A percentile compares a stretch with the other conserved stretches of the same genome.
Evolutionary conservation across 768 basidiomycete species (phyloP).

Genomic region (Lyophyllum semitale): DNA sequence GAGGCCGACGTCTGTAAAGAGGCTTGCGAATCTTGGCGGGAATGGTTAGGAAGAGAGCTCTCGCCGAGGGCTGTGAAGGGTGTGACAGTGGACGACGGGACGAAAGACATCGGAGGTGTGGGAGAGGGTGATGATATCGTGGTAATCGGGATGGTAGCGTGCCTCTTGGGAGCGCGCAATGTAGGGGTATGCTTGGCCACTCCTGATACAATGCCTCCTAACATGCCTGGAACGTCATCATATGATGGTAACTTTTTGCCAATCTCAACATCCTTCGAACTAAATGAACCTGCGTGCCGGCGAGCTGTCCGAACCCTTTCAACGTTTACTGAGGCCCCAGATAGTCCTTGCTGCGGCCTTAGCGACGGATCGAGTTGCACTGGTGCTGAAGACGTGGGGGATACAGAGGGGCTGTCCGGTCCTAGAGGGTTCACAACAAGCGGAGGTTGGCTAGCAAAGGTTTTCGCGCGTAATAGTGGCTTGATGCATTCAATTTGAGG

Average conservation of each 20-base stretch:
- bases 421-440: background rate
- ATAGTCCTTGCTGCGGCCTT: slow-evolving; percentile 13
- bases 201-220: slow-evolving; percentile 38
- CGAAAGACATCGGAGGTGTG: slow-evolving; percentile 43
- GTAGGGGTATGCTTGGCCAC: slow-evolving; percentile 36
- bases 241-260: slow-evolving; percentile 80
- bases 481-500: slow-evolving; percentile 72
- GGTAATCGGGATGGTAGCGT: slow-evolving; percentile 38
- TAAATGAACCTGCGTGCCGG: slow-evolving; percentile 94
- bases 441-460: slow-evolving; percentile 25
- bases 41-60: slow-evolving; percentile 27
- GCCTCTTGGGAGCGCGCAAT: slow-evolving; percentile 54
- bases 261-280: slow-evolving; percentile 86
- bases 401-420: background rate
- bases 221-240: slow-evolving; percentile 40
- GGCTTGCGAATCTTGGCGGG: slow-evolving; percentile 41
- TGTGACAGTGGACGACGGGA: slow-evolving; percentile 23
- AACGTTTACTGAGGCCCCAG: slow-evolving; percentile 9
- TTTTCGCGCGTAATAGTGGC: slow-evolving; percentile 51
- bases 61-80: slow-evolving; percentile 10
- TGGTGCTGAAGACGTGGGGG: background rate
- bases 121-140: slow-evolving; percentile 28
- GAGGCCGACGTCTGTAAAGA: slow-evolving; percentile 37
- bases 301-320: slow-evolving; percentile 60
- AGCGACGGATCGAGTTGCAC: slow-evolving; percentile 17